A percentile compares a stretch with the other conserved stretches of the same genome.
phyloP scores from a whole-genome alignment of 495 filamentous ascomycete species.

The Xylaria longipes region DNA sequence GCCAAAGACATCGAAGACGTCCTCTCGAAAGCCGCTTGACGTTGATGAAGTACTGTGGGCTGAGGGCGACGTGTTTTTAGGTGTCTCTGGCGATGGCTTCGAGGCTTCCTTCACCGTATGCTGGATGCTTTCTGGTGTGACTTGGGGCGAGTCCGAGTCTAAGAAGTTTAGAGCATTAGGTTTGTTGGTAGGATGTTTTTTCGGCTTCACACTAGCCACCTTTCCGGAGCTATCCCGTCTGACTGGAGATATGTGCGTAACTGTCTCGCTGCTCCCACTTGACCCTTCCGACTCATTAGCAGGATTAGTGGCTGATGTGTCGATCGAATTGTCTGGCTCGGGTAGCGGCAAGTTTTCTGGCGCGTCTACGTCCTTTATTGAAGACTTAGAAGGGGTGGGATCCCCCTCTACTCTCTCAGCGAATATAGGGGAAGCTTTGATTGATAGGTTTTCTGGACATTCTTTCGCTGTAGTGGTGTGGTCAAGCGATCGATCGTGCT shows the following conservation, averaged over 20 bases:
- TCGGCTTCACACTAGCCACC: conserved; percentile 39
- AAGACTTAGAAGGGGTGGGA: neutral
- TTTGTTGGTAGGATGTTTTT: conserved; percentile 29
- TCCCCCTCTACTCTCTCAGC: neutral
- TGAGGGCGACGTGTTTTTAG: conserved; percentile 34
- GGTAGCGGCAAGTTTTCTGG: conserved; percentile 24
- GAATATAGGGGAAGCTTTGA: neutral
- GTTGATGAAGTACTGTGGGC: conserved; percentile 42
- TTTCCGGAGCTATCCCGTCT: conserved; percentile 35
- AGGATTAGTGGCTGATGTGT: neutral
- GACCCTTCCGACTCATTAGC: conserved; percentile 39
- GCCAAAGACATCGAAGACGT: conserved; percentile 37
- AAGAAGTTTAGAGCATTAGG: conserved; percentile 45
- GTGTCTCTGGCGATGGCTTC: conserved; percentile 37
- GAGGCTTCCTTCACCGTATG: conserved; percentile 38
- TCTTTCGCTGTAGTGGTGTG: neutral
- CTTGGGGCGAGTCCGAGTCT: conserved; percentile 40
- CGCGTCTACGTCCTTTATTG: conserved; percentile 15
- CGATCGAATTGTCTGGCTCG: neutral
- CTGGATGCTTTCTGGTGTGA: conserved; percentile 41
- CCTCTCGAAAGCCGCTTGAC: conserved; percentile 45
- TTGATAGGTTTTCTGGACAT: neutral
- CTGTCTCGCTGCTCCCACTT: conserved; percentile 44
- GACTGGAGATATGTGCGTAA: conserved; percentile 39
- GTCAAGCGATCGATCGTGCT: neutral